Base-by-base conservation (phyloP, 2,329 filamentous ascomycete genomes). In the Lecanicillium sp. region DNA sequence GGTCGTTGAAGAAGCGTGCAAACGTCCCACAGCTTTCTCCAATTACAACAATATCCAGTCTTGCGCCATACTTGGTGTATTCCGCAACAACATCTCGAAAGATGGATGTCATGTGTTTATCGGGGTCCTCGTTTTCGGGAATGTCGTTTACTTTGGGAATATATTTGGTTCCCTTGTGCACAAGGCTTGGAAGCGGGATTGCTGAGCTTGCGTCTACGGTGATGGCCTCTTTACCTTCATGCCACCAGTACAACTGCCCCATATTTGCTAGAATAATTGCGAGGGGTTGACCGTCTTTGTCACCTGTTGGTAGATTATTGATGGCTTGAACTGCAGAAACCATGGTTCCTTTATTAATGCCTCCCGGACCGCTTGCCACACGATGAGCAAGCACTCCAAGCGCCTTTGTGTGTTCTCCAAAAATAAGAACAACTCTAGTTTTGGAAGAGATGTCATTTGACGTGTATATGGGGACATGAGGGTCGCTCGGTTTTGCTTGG, bases 241-340 rank as follows among this genome's bases (percentile, higher is more conserved):
- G 76, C 56, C 83, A 85, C 80, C 86, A 95, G 50, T 80, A 67
- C 14, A 85, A 64, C 60, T 94, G 80, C 4, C 85, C 86, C 4
- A 78, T 68, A 54, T 95, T 95, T 33, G 86, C 75, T 18, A 95
- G 64, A 19, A 95, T 62, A 40, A 95, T 63, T 3, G 74, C 83
- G n/a, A 0, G 71, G 78, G 2, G 63, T 46, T 3, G 55, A 0
- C 56, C 45, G 12, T 57, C 62, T 25, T 58, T 58, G 17, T 33
- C 44, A 40, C 68, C 59, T 11, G 22, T 25, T 25, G 22, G 22
- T n/a, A n/a, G 22, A 13, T 50, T 38, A 30, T 52, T 53, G 4
- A 80, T 58, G 11, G 56, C 61, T 27, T 65, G 57, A 17, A 82
- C 71, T 41, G 90, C 65, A 9, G 78, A 71, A 20, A 90, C 62